Base-by-base conservation (phyloP, 2,329 filamentous ascomycete genomes). In the Colletotrichum falcatum region DNA sequence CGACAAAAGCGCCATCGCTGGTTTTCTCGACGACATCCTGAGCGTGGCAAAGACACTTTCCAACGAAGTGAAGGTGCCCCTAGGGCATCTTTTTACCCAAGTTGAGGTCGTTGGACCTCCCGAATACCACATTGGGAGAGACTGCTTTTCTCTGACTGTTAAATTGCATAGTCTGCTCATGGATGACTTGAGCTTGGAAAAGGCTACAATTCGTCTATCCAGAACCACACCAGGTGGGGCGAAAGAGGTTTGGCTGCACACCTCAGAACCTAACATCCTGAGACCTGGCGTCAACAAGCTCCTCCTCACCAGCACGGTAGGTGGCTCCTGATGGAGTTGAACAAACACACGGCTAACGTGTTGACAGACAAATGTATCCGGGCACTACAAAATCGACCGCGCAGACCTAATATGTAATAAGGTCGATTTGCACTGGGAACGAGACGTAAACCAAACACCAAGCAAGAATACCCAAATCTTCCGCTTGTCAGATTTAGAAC, bases 351-450 rank as follows among this genome's bases (percentile, higher is more conserved):
- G 51, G 28, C 79, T 84, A 74, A 85, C 70, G 12, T 37, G 16
- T 7, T 1, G 7, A 3, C 48, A 92, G 89, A 83, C 88, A 20
- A 87, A 89, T 42, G 88, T 93, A 4, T 89, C 91, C 28, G 94
- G 94, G 1, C 88, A 87, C 33, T 98, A 94, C 76, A 87, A 90
- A 68, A 87, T 96, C 54, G 92, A 94, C 74, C 90, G 90, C 73
- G 84, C 97, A 46, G 86, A 89, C 18, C 79, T 98, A 30, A 81
- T 85, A 30, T 85, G 88, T 7, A 88, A 85, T 55, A 93, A 92
- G 54, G 82, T 95, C 2, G 80, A 85, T 30, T 86, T 95, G 37
- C 83, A 89, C 51, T 89, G 92, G 74, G 91, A 94, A 63, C 85
- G 90, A 3, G 86, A 89, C 62, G 78, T 81, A 4, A 84, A 83